Evolutionary conservation across 805 yeast species (phyloP), one percentile per base, ranked within the genome.

Genomic region (Suhomyces vadensis): DNA sequence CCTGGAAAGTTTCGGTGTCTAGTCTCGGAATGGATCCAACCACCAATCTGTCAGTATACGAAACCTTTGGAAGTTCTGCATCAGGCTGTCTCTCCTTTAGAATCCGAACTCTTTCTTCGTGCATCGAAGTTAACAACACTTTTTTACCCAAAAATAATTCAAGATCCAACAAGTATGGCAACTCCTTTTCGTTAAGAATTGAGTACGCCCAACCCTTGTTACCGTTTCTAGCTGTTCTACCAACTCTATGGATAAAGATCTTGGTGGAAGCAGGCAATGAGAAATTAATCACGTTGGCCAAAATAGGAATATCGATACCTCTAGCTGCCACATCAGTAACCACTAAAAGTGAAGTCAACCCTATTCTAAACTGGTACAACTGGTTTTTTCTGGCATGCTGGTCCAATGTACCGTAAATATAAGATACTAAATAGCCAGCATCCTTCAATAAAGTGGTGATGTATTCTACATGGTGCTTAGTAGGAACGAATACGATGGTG

Each of bases 201-300:
- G 97, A 85, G 63, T 87, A 94, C 0, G 99, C 99, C 95, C 97
- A 90, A 60, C 99, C 99, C 55, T 78, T 82, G 62, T 89, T 85
- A 62, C 99, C 99, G 6, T 99, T 99, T 77, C 99, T 86, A 8
- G 99, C 99, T 37, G 99, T 94, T 77, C 99, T 84, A 65, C 99
- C 99, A 37, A 94, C 98, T 69, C 99, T 82, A 68, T 94, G 99
- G 44, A 94, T 79, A 65, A 94, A 94, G 47, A 92, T 86, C 65
- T 95, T 94, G 3, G 97, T 89, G 1, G 95, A 84, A 1, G 89
- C 85, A 8, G 98, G 98, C 48, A 94, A 74, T 1, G 96, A 82
- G 65, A 79, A 94, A 64, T 94, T 94, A 54, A 94, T 78, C 42
- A 94, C 99, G 60, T 95, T 91, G 5, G 98, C 96, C 60, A 94